phyloP scores from a whole-genome alignment of 2,329 filamentous ascomycete species.

The Penicillium olsonii region DNA sequence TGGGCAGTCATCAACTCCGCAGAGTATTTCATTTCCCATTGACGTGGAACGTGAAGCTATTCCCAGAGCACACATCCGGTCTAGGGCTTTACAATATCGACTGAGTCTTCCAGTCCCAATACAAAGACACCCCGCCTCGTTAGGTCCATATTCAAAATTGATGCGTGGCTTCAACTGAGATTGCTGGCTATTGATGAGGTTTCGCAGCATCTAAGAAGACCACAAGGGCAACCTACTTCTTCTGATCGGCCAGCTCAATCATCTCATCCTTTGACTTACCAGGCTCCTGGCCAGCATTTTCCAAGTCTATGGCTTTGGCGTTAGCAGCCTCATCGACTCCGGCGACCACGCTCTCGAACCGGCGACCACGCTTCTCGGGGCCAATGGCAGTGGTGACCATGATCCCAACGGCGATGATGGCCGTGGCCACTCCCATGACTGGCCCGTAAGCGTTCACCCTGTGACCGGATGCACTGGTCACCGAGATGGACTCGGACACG shows the following conservation, averaged over 20 bases:
- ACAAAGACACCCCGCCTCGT: no score
- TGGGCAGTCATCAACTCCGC: no score
- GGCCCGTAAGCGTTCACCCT: constrained; percentile 70
- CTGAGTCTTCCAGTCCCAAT: no score
- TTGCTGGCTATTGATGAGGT: no score
- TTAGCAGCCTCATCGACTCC: constrained; percentile 29
- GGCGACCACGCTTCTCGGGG: constrained; percentile 71
- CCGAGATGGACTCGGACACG: constrained; percentile 63
- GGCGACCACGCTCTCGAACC: constrained; percentile 64
- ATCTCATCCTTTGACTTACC: constrained; percentile 25
- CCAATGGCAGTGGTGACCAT: constrained; percentile 68
- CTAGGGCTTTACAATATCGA: no score
- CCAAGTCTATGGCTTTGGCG: constrained; percentile 23
- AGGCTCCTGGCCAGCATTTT: constrained; percentile 16
- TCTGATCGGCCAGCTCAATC: constrained; percentile 21
- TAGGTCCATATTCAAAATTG: no score
- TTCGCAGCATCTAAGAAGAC: background rate
- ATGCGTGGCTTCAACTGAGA: no score
- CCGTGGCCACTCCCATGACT: constrained; percentile 73
- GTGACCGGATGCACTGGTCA: constrained; percentile 58
- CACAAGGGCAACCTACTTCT: constrained; percentile 4
- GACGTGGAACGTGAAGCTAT: no score
- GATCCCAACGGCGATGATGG: constrained; percentile 73
- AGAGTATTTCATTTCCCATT: no score
- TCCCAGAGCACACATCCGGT: no score